Percentiles rank a stretch among this genome's conserved stretches.
Evolutionary conservation across 768 basidiomycete genomes (phyloP).

Genomic region (Suillus bovinus): DNA sequence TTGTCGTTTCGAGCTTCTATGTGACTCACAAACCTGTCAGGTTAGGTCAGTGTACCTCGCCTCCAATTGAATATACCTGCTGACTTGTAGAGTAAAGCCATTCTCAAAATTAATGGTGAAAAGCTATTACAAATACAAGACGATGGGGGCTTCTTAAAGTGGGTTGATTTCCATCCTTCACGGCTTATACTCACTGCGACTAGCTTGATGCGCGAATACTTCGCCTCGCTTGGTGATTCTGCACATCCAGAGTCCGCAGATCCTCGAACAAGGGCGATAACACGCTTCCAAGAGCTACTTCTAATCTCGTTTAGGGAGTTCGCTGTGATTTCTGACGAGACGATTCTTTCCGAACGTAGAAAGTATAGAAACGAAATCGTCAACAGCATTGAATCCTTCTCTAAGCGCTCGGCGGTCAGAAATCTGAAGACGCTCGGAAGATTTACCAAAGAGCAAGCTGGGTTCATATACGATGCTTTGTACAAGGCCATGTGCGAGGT

Average conservation of each 20-base stretch:
- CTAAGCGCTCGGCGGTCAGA: constrained; percentile 87
- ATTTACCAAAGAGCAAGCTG: constrained; percentile 86
- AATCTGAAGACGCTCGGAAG: constrained; percentile 79
- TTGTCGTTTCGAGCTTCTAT: constrained; percentile 4
- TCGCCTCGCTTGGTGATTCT: constrained; percentile 88
- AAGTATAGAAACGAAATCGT: constrained; percentile 89
- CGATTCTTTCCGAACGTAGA: constrained; percentile 82
- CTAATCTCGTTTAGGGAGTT: constrained; percentile 98
- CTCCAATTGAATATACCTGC: constrained; percentile 1
- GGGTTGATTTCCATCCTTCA: constrained; percentile 20
- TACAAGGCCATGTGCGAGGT: constrained; percentile 82
- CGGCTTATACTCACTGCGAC: neutral
- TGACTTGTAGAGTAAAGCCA: constrained; percentile 54
- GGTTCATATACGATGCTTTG: constrained; percentile 88
- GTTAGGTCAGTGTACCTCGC: constrained; percentile 47
- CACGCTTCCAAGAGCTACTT: constrained; percentile 95
- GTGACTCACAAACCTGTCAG: constrained; percentile 33
- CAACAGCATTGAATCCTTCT: constrained; percentile 90
- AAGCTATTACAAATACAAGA: constrained; percentile 91
- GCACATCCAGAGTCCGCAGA: constrained; percentile 90
- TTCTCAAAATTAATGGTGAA: constrained; percentile 97
- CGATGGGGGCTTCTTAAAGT: constrained; percentile 97
- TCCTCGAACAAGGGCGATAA: constrained; percentile 89
- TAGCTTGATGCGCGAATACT: constrained; percentile 95
- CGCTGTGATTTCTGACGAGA: constrained; percentile 93